Conservation (phyloP, 805 yeast species). For the Kazachstania africana region DNA sequence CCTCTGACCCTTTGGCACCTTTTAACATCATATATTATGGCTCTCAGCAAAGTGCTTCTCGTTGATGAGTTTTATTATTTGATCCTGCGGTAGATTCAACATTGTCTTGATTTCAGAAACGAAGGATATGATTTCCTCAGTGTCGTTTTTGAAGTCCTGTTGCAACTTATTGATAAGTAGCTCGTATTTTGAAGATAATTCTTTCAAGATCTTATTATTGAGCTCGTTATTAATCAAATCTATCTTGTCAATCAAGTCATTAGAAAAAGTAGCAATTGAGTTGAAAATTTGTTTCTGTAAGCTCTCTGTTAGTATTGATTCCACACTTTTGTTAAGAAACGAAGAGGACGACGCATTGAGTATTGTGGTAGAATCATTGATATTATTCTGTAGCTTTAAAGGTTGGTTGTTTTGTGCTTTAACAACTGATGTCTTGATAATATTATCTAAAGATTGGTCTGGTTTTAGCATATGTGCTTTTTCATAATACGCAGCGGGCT, state of each 20-base stretch:
- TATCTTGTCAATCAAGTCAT: slow-evolving; percentile 26
- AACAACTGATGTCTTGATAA: neutral
- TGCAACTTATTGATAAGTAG: slow-evolving; percentile 24
- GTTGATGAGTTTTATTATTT: slow-evolving; percentile 10
- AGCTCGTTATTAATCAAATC: slow-evolving; percentile 28
- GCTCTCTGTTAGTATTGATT: slow-evolving; percentile 22
- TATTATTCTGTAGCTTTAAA: neutral
- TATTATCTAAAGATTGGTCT: neutral
- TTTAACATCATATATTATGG: too few species aligned
- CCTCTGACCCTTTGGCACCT: too few species aligned
- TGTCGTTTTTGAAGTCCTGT: slow-evolving; percentile 26
- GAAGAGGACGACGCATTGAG: neutral
- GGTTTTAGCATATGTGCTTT: too few species aligned
- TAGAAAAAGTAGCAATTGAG: slow-evolving; percentile 26
- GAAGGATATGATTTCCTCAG: slow-evolving; percentile 27
- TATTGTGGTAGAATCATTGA: slow-evolving; percentile 8
- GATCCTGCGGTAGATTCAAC: slow-evolving; percentile 27
- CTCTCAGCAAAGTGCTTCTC: neutral
- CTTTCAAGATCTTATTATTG: slow-evolving; percentile 25
- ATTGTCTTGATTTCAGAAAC: slow-evolving; percentile 27
- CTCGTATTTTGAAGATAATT: slow-evolving; percentile 28
- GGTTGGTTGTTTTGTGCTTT: neutral
- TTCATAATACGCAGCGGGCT: neutral
- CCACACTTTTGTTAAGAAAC: neutral
- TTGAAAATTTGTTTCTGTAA: slow-evolving; percentile 28